Percentiles rank a stretch among this genome's conserved stretches.
Evolutionary conservation across 2,329 filamentous ascomycete genomes (phyloP).

Genomic region (Trichophyton simii): DNA sequence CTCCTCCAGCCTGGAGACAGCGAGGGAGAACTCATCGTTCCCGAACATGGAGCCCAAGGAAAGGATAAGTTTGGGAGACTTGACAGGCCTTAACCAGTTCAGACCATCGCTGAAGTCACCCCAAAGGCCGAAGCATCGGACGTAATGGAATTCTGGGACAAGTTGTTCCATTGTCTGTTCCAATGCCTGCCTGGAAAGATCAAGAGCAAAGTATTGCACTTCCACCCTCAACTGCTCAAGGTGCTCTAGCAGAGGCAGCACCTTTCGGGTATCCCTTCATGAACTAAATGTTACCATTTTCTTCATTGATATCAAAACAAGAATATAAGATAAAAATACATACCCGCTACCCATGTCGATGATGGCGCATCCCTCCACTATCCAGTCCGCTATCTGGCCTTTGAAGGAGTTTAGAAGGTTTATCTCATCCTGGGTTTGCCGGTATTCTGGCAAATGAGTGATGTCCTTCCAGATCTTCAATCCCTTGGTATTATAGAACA

Average conservation of each 20-base stretch:
- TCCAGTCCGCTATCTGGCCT: not conserved
- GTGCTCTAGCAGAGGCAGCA: not conserved
- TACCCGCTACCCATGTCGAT: constrained; percentile 7
- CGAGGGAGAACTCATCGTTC: constrained; percentile 4
- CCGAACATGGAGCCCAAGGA: constrained; percentile 6
- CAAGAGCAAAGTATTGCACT: constrained; percentile 5
- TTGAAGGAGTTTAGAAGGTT: not conserved
- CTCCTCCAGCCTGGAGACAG: not conserved
- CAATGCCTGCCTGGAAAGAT: constrained; percentile 2
- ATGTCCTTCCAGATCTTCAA: constrained; percentile 3
- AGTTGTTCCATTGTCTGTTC: not conserved
- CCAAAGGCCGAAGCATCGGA: constrained; percentile 6
- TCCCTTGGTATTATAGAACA: constrained; percentile 2
- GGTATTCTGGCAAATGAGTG: constrained; percentile 1
- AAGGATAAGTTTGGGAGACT: constrained; percentile 2
- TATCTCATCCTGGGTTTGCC: constrained; percentile 5
- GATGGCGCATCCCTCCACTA: not conserved
- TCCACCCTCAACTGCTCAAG: not conserved
- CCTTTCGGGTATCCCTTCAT: not conserved
- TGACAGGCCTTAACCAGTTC: constrained; percentile 3
- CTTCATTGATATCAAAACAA: not conserved
- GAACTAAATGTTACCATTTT: not conserved
- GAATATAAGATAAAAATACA: not conserved
- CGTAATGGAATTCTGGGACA: not conserved
- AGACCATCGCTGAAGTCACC: constrained; percentile 3